Conservation (phyloP, 2,329 filamentous ascomycete genomes). For the Conoideocrella luteorostrata region DNA sequence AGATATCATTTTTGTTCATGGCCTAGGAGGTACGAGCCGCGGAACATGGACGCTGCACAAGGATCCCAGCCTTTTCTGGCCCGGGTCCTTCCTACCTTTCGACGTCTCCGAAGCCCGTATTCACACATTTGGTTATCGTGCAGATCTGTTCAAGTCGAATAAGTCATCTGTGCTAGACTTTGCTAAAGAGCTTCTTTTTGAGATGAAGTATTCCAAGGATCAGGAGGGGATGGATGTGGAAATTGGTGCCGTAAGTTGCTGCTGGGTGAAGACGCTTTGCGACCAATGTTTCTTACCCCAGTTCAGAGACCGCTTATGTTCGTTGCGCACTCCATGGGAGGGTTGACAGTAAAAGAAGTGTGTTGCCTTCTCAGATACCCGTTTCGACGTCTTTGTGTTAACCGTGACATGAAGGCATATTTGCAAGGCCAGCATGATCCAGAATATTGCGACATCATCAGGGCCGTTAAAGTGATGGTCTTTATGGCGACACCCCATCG, state of each 20-base stretch:
- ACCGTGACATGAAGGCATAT: slow-evolving; percentile 26
- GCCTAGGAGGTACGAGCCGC: slow-evolving; percentile 29
- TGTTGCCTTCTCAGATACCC: too few species aligned
- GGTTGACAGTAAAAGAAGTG: slow-evolving; percentile 24
- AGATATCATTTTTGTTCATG: slow-evolving; percentile 34
- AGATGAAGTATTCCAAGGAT: slow-evolving; percentile 16
- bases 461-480: slow-evolving; percentile 26
- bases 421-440: slow-evolving; percentile 15
- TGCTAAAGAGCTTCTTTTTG: slow-evolving; percentile 23
- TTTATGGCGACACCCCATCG: slow-evolving; percentile 37
- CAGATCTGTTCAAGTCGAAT: slow-evolving; percentile 21
- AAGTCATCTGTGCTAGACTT: slow-evolving; percentile 22
- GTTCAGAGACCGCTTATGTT: slow-evolving; percentile 31
- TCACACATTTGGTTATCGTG: slow-evolving; percentile 28
- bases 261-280: too few species aligned
- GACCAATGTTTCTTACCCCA: too few species aligned
- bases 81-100: slow-evolving; percentile 24
- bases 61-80: slow-evolving; percentile 27
- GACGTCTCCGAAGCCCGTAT: slow-evolving; percentile 26
- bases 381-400: too few species aligned
- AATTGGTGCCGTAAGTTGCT: neutral
- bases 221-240: slow-evolving; percentile 11
- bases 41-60: slow-evolving; percentile 27
- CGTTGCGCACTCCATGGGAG: slow-evolving; percentile 41
- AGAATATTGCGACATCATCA: slow-evolving; percentile 14